Base-by-base conservation (phyloP, 2,329 filamentous ascomycete genomes). In the Aspergillus pseudotamarii region DNA sequence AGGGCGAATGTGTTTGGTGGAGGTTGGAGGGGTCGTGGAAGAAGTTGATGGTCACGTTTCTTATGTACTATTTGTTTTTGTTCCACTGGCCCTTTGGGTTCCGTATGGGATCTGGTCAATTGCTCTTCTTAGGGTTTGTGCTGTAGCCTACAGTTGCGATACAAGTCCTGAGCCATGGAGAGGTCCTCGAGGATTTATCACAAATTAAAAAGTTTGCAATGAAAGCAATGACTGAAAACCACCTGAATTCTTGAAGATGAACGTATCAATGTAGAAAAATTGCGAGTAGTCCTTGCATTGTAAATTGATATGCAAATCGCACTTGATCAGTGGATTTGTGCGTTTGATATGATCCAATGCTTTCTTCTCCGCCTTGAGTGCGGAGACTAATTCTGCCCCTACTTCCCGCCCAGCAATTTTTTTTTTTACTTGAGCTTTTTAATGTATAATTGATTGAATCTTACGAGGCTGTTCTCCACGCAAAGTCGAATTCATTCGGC, bases 91-190 rank as follows among this genome's bases (percentile, higher is more conserved):
- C 62, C 57, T 62, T 66, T 61, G 66, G 59, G 65, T 67, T 70
- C 69, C 57, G 59, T 59, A 64, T 70, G 74, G 68, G 72, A 64
- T 69, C 75, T 78, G 77, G 76, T 79, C 76, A 79, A 78, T 72
- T 60, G 58, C 64, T 69, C 65, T 69, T 57, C 28, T 66, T 60
- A 54, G 55, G 45, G 60, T 62, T 66, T 66, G 62, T 61, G 64
- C 61, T 62, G 59, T 66, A 66, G 50, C 63, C 60, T 58, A 59
- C 63, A 58, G 65, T 63, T 69, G 62, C 55, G 48, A 51, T 46
- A 60, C 59, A 57, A 59, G 30, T 60, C 54, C 57, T 61, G 70
- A 71, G 72, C 70, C 66, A 73, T 78, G 76, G 75, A 78, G 75
- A 73, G 75, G 76, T 75, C 53, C 67, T 68, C 65, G 73, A 75